phyloP scores from a whole-genome alignment of 2,329 filamentous ascomycete genomes.

The Aspergillus thermomutatus region DNA sequence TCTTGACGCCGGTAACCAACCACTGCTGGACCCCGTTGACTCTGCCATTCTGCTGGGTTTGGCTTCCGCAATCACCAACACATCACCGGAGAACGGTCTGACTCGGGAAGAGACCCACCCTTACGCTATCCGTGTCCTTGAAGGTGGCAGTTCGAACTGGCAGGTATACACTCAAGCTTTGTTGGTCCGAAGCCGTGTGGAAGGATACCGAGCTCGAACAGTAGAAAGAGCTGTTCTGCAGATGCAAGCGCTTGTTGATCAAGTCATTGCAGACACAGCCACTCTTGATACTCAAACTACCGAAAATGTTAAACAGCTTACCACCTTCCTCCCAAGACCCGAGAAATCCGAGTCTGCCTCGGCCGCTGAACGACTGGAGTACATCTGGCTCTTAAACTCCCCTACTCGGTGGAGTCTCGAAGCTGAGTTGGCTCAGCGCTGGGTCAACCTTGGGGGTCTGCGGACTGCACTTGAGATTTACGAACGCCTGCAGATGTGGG shows the following conservation, averaged over 20 bases:
- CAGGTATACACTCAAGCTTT: constrained; percentile 95
- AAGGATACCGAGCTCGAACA: constrained; percentile 81
- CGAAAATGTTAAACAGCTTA: constrained; percentile 49
- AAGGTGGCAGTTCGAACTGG: constrained; percentile 92
- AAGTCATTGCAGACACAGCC: constrained; percentile 83
- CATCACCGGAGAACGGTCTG: constrained; percentile 75
- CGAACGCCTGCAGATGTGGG: constrained; percentile 88
- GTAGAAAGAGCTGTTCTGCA: constrained; percentile 87
- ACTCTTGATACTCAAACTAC: constrained; percentile 37
- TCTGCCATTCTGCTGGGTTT: constrained; percentile 77
- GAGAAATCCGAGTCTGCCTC: constrained; percentile 72
- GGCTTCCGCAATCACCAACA: constrained; percentile 87
- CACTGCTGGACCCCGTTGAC: constrained; percentile 75
- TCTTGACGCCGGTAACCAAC: constrained; percentile 75
- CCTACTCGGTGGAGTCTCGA: constrained; percentile 93
- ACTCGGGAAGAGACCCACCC: constrained; percentile 93
- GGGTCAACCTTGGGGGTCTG: constrained; percentile 83
- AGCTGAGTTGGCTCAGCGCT: constrained; percentile 86
- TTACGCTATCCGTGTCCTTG: constrained; percentile 82
- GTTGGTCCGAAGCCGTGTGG: constrained; percentile 83
- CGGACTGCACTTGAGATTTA: constrained; percentile 93
- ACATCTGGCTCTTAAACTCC: constrained; percentile 78
- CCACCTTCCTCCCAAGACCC: constrained; percentile 76
- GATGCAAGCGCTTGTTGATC: constrained; percentile 91
- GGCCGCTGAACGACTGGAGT: constrained; percentile 71